These are phyloP conservation scores for Hippophae gyantsensis DNA, from an alignment of 306 rosid species.

Conservation along the genomic window DNA sequence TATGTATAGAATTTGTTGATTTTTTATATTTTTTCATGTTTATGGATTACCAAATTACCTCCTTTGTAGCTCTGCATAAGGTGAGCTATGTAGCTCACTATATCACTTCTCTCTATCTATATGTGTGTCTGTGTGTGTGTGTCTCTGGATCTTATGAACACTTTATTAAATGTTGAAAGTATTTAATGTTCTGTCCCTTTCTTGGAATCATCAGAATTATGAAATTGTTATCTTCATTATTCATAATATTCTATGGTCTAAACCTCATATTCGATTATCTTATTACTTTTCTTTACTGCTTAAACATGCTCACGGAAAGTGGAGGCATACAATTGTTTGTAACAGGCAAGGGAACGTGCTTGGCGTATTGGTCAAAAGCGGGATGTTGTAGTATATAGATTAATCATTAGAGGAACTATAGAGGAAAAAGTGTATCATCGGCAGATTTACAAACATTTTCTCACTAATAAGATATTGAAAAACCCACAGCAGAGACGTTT, in stretches of 20 bases:
- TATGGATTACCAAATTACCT: no score
- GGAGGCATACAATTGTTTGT: conserved; percentile 11
- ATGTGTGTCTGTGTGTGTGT: no score
- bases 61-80: no score
- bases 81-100: no score
- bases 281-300: conserved; percentile 7
- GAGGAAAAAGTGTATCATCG: conserved; percentile 97
- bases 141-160: no score
- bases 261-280: not conserved
- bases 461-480: conserved; percentile 83
- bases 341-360: conserved; percentile 95
- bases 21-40: no score
- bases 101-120: no score
- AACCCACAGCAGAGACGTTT: conserved; percentile 98
- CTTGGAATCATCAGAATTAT: no score
- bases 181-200: not conserved
- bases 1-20: no score
- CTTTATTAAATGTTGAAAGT: no score
- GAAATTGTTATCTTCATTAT: no score
- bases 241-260: not conserved
- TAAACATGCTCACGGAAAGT: conserved; percentile 18
- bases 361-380: conserved; percentile 99
- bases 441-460: conserved; percentile 95
- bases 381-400: conserved; percentile 86
- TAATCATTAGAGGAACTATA: conserved; percentile 89